Conservation (phyloP, 331 rosid species). For the Quercus lobata region DNA sequence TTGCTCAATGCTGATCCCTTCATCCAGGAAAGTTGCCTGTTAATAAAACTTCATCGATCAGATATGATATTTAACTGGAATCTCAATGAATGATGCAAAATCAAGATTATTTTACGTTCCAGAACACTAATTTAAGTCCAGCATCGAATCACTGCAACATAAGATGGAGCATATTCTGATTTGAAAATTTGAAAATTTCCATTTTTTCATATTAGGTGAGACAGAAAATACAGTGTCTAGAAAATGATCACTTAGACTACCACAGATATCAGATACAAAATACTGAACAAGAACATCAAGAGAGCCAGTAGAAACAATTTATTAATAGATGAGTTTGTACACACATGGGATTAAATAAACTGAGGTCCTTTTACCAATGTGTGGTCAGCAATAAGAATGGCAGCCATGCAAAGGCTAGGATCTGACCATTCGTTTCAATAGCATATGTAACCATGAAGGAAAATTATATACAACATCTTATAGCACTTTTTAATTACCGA, state of each 20-base stretch:
- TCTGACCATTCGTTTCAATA: neutral
- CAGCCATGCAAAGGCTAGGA: neutral
- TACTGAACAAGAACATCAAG: neutral
- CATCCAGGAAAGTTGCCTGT: slow-evolving; percentile 95
- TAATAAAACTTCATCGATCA: slow-evolving; percentile 18
- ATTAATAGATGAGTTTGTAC: neutral
- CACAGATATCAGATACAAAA: neutral
- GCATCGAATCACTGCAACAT: neutral
- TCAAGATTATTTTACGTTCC: neutral
- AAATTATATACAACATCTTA: neutral
- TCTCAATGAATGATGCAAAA: neutral
- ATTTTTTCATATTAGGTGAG: neutral
- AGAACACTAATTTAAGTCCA: neutral
- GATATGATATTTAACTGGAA: slow-evolving; percentile 8
- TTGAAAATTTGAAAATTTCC: neutral
- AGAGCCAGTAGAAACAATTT: neutral
- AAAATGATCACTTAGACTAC: neutral
- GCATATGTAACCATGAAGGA: neutral
- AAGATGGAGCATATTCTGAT: neutral
- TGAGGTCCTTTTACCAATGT: neutral
- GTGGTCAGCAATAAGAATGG: neutral
- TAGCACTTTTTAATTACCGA: neutral
- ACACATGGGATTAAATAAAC: neutral
- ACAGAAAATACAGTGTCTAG: neutral
- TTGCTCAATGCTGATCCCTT: slow-evolving; percentile 68